Evolutionary conservation across 2,329 filamentous ascomycete genomes (phyloP), one percentile per base, ranked within the genome.

Genomic region (Pestalotiopsis sp.): DNA sequence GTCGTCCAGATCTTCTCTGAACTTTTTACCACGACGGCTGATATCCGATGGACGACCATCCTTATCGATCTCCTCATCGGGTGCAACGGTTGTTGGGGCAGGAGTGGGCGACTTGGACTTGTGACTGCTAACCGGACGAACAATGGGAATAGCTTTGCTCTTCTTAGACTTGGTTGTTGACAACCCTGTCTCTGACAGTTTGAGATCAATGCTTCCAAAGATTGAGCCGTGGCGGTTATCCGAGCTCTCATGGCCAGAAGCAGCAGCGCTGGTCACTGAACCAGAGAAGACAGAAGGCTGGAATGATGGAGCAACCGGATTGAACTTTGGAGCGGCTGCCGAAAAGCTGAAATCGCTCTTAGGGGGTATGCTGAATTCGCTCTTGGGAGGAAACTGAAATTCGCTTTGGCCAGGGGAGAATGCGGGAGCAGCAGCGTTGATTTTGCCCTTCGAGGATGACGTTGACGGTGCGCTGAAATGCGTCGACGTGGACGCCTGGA

Each of bases 141-240:
- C 81, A 71, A 97, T 97, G 0, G 94, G 92, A 67, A 97, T 88
- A 11, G 94, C 94, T 81, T 96, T 98, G 4, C 91, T 93, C 73
- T 89, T 90, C 80, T 92, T 94, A 0, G 82, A 79, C 6, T 91
- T 87, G 75, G 92, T 92, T 36, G 31, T 36, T 36, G 88, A 81
- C 64, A 90, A 86, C 25, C 93, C 90, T 14, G 86, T 85, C 25
- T 93, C 90, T 14, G 86, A 85, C 39, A 85, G 79, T 67, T 85
- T 87, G 39, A 92, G 81, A 71, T 89, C 87, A 72, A 95, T 91
- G 57, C 90, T 90, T 63, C 89, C 86, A 77, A 94, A 94, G 73
- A 94, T 93, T 66, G 87, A 86, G 70, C 82, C 82, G 1, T 78
- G 77, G 13, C 79, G 80, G 65, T 81, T 82, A 64, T 79, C 80